Base-by-base conservation (phyloP, 2,329 filamentous ascomycete species). In the Ceratocystis diversiconidia region DNA sequence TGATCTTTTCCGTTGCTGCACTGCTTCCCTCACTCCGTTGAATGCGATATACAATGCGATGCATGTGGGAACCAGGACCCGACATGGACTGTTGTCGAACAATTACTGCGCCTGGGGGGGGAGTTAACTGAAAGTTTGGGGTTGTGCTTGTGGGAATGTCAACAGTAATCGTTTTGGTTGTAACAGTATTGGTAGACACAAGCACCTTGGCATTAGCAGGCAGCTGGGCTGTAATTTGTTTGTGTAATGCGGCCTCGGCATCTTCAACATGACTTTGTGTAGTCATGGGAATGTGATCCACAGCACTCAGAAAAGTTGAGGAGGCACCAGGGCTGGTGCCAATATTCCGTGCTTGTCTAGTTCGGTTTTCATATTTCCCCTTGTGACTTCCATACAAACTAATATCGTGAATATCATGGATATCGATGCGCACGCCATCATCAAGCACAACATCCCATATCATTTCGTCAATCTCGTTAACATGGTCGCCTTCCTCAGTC, bases 381-480 rank as follows among this genome's bases (percentile, higher is more conserved):
- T 46, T 43, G 66, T 75, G 72, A 3, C 71, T 69, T 2, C 72
- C 73, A 60, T 74, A 73, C 1, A 76, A 62, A 25, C 71, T 73
- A 28, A 75, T 73, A 12, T 77, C 75, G 63, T 77, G 75, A 17
- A 67, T 43, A 22, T 63, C 64, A 19, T 68, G 64, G 3, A 85
- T 75, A 68, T 85, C 83, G 36, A 86, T 79, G 44, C 81, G 78
- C 59, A 79, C 77, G 7, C 82, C 82, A 70, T 84, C 78, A 67
- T 82, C 79, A 17, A 86, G 74, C 0, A 87, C 81, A 6, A 87
- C 80, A 70, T 88, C 85, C 85, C 85, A 87, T 7, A 88, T 76
- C 1, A 83, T 74, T 68, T 86, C 82, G 66, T 85, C 82, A 19
- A 77, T 76, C 10, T 75, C 75, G 6, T 78, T 74, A 1, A 77